phyloP scores from a whole-genome alignment of 306 rosid genomes.

The Herpetospermum pedunculosum region DNA sequence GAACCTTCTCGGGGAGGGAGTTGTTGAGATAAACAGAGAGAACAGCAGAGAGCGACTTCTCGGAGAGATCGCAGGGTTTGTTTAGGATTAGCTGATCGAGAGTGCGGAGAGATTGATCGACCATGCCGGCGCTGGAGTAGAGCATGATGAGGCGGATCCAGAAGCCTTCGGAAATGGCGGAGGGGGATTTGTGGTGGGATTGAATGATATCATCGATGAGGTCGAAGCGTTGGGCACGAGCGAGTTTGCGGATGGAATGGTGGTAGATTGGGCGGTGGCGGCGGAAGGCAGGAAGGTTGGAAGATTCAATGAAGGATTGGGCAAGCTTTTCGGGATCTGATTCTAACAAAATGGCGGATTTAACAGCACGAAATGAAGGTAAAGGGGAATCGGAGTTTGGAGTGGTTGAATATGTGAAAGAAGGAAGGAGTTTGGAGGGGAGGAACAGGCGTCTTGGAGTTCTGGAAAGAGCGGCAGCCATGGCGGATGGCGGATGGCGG shows the following conservation, averaged over 20 bases:
- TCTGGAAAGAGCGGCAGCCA: slow-evolving; percentile 5
- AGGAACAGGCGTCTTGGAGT: background rate
- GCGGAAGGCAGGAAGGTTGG: slow-evolving; percentile 7
- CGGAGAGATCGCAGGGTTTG: slow-evolving; percentile 8
- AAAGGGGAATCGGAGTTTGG: background rate
- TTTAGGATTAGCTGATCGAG: slow-evolving; percentile 1
- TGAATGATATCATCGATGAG: slow-evolving; percentile 7
- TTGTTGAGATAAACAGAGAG: slow-evolving; percentile 8
- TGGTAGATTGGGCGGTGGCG: slow-evolving; percentile 17
- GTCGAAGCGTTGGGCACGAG: slow-evolving; percentile 14
- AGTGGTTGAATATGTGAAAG: background rate
- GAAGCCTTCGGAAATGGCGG: slow-evolving; percentile 10
- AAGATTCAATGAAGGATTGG: background rate
- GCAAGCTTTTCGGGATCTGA: slow-evolving; percentile 16
- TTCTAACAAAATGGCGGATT: slow-evolving; percentile 14
- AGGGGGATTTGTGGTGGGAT: background rate
- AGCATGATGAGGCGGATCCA: slow-evolving; percentile 18
- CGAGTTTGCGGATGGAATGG: slow-evolving; percentile 14
- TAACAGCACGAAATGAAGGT: slow-evolving; percentile 9
- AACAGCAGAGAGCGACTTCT: slow-evolving; percentile 15
- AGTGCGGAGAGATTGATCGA: slow-evolving; percentile 6
- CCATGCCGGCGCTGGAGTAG: slow-evolving; percentile 10
- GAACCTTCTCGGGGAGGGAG: slow-evolving; percentile 10
- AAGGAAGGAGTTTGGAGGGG: background rate
- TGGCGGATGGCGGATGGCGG: slow-evolving; percentile 1